Conservation (phyloP, 2,329 filamentous ascomycete genomes). For the Phoma sp. region DNA sequence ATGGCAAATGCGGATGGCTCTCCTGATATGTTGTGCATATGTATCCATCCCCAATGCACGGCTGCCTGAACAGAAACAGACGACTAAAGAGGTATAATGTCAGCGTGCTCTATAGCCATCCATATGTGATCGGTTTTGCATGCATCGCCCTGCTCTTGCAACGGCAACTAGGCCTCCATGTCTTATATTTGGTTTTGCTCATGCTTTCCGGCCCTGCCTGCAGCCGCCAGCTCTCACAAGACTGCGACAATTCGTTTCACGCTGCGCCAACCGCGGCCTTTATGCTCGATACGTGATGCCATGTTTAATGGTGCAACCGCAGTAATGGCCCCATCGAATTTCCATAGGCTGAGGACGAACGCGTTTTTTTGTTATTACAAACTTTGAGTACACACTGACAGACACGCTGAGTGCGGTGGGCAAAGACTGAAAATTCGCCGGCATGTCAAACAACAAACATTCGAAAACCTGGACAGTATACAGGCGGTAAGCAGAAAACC, state of each 20-base stretch:
- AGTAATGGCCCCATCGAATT: background rate
- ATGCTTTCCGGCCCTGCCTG: constrained; percentile 4
- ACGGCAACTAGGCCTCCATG: background rate
- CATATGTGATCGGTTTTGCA: background rate
- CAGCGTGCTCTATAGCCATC: background rate
- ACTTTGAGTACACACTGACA: background rate
- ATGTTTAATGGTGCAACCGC: background rate
- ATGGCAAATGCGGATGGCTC: constrained; percentile 4
- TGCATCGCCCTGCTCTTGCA: constrained; percentile 2
- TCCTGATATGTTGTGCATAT: background rate
- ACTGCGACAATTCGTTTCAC: constrained; percentile 12
- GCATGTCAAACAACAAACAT: background rate
- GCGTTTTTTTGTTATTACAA: background rate
- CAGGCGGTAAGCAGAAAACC: background rate
- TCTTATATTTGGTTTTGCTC: constrained; percentile 1
- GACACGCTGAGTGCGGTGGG: background rate
- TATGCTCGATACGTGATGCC: background rate
- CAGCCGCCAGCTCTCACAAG: constrained; percentile 6
- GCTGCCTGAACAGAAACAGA: constrained; percentile 6
- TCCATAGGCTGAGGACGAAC: background rate
- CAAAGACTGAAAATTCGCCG: background rate
- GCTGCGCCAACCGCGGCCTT: background rate
- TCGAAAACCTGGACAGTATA: background rate
- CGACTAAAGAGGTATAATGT: background rate
- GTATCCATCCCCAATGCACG: background rate